phyloP scores from a whole-genome alignment of 1,284 basidiomycete genomes.

The Ganoderma lingzhi region DNA sequence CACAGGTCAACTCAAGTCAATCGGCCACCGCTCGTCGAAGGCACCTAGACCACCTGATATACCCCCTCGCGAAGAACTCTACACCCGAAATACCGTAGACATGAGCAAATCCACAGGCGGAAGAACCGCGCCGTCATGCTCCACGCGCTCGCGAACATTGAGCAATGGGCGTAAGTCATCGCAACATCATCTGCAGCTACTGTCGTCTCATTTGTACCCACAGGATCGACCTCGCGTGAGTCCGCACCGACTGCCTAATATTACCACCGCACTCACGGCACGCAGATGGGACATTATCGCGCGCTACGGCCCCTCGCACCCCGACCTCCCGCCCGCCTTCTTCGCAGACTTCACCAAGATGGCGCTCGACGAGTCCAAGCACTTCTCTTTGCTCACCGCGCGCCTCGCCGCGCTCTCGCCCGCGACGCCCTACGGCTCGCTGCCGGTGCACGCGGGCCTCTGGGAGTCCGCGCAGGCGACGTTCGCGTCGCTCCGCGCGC shows the following conservation, averaged over 20 bases:
- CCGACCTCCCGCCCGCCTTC: slow-evolving; percentile 74
- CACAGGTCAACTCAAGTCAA: slow-evolving; percentile 70
- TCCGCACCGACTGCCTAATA: slow-evolving; percentile 22
- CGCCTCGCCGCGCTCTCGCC: slow-evolving; percentile 71
- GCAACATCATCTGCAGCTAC: too few relatives aligned
- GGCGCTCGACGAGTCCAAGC: slow-evolving; percentile 89
- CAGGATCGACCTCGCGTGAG: slow-evolving; percentile 80
- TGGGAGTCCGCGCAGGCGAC: slow-evolving; percentile 88
- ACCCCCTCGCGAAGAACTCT: slow-evolving; percentile 70
- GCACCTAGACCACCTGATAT: slow-evolving; percentile 69
- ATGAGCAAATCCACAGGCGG: slow-evolving; percentile 69
- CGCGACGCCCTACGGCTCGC: slow-evolving; percentile 78
- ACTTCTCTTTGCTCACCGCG: slow-evolving; percentile 69
- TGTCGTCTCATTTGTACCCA: background rate
- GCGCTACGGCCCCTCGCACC: slow-evolving; percentile 71
- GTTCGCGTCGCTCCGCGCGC: slow-evolving; percentile 72
- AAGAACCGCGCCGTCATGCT: slow-evolving; percentile 81
- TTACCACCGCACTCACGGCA: background rate
- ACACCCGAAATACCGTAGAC: slow-evolving; percentile 62
- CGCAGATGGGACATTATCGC: slow-evolving; percentile 86
- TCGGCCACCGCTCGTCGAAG: slow-evolving; percentile 63
- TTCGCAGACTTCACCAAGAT: slow-evolving; percentile 84
- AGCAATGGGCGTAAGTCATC: slow-evolving; percentile 86
- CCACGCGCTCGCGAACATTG: slow-evolving; percentile 88
- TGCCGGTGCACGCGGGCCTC: slow-evolving; percentile 79